A percentile compares a stretch with the other conserved stretches of the same genome.
These are phyloP conservation scores for Rhododendron henanense DNA, from an alignment of 148 eudicot genomes.

Conservation along the genomic window DNA sequence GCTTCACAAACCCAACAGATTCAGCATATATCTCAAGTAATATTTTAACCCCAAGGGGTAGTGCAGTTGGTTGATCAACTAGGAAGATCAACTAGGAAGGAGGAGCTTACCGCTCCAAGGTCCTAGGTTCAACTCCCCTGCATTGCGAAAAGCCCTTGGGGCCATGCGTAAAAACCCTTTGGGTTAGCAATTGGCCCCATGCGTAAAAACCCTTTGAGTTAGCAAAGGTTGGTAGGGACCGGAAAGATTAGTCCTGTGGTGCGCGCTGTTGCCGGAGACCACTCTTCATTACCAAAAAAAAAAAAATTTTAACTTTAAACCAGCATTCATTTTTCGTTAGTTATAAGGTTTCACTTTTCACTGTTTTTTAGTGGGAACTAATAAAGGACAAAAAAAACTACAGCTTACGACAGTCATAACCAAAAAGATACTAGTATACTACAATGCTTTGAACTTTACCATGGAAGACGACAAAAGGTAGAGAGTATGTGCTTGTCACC, in stretches of 20 bases:
- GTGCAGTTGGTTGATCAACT: no score
- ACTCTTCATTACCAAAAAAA: no score
- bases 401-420: neutral
- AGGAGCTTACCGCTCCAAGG: no score
- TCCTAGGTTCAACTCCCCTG: no score
- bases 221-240: no score
- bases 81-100: no score
- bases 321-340: neutral
- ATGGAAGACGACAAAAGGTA: conserved; percentile 48
- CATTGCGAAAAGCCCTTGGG: no score
- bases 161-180: no score
- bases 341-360: neutral
- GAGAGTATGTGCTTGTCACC: conserved; percentile 16
- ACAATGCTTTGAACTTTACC: conserved; percentile 18
- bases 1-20: neutral
- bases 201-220: no score
- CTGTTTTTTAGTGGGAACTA: neutral
- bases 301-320: neutral
- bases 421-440: neutral
- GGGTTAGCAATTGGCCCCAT: no score
- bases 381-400: neutral
- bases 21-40: neutral
- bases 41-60: neutral
- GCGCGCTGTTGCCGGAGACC: no score
- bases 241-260: no score